Conservation (phyloP, 179 eudicot genomes). For the Beta lomatogona region DNA sequence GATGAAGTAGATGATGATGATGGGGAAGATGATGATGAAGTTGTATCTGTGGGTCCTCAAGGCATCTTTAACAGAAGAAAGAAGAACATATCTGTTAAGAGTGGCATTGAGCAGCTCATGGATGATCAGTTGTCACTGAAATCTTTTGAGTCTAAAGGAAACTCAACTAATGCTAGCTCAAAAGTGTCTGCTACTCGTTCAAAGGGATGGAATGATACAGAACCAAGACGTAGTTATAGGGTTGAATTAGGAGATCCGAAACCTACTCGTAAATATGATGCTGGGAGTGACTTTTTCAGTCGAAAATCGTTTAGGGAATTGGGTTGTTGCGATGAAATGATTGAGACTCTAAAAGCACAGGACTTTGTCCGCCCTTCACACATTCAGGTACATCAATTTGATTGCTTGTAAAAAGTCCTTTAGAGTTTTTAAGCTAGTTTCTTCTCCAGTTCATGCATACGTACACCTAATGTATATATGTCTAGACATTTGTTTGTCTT, state of each 20-base stretch:
- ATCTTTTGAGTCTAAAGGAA: conserved; percentile 21
- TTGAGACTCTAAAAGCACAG: conserved; percentile 59
- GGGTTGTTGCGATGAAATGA: conserved; percentile 64
- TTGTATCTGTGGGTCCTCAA: conserved; percentile 22
- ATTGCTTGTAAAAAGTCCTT: background rate
- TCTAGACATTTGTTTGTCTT: background rate
- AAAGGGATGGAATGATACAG: conserved; percentile 64
- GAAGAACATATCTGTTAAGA: conserved; percentile 30
- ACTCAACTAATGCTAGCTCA: conserved; percentile 12
- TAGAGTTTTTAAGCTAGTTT: conserved; percentile 1
- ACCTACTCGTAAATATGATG: conserved; percentile 40
- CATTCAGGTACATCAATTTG: conserved; percentile 62
- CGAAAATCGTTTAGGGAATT: conserved; percentile 65
- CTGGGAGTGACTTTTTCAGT: conserved; percentile 67
- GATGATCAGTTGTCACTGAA: conserved; percentile 27
- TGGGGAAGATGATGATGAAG: conserved; percentile 23
- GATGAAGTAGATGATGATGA: conserved; percentile 34
- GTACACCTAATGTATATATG: background rate
- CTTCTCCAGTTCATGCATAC: conserved; percentile 14
- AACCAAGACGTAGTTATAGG: conserved; percentile 27
- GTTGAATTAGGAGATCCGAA: conserved; percentile 34
- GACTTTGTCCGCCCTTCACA: conserved; percentile 67
- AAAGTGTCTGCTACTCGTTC: conserved; percentile 38
- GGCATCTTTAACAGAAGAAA: conserved; percentile 27
- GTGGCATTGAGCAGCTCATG: conserved; percentile 36